These are phyloP conservation scores for Trichoderma aggressivum DNA, from an alignment of 2,329 filamentous ascomycete genomes.

Conservation along the genomic window DNA sequence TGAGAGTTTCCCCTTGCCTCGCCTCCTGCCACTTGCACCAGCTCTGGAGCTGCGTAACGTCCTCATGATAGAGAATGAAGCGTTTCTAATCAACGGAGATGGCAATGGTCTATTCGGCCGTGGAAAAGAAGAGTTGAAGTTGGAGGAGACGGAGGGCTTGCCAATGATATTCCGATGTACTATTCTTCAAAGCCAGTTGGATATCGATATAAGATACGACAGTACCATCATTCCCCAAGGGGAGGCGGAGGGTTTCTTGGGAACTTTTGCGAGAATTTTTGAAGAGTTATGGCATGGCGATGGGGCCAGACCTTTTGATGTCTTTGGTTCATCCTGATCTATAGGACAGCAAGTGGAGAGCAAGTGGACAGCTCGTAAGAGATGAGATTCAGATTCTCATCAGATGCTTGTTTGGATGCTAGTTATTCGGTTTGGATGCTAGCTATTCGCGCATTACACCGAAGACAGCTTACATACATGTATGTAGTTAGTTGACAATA, in stretches of 20 bases:
- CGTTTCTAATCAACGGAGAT: not conserved
- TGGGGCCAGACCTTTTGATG: not conserved
- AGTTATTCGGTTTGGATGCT: not conserved
- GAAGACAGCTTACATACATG: too few relatives aligned
- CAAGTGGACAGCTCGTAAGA: not conserved
- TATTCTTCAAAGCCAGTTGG: not conserved
- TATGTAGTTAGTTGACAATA: too few relatives aligned
- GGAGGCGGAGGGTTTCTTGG: not conserved
- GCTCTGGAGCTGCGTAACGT: not conserved
- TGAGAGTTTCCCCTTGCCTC: not conserved
- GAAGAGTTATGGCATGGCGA: not conserved
- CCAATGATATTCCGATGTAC: constrained; percentile 7
- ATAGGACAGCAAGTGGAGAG: not conserved
- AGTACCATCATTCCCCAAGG: not conserved
- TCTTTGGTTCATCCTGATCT: not conserved
- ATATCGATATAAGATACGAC: not conserved
- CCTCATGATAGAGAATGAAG: not conserved
- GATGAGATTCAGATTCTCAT: not conserved
- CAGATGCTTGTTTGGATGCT: not conserved
- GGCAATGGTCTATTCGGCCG: not conserved
- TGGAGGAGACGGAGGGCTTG: not conserved
- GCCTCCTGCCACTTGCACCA: not conserved
- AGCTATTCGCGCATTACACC: not conserved
- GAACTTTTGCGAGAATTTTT: not conserved
- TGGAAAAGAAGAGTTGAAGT: not conserved